A percentile compares a stretch with the other conserved stretches of the same genome.
These are phyloP conservation scores for Penstemon newberryi DNA, from an alignment of 257 asterid species.

Conservation along the genomic window DNA sequence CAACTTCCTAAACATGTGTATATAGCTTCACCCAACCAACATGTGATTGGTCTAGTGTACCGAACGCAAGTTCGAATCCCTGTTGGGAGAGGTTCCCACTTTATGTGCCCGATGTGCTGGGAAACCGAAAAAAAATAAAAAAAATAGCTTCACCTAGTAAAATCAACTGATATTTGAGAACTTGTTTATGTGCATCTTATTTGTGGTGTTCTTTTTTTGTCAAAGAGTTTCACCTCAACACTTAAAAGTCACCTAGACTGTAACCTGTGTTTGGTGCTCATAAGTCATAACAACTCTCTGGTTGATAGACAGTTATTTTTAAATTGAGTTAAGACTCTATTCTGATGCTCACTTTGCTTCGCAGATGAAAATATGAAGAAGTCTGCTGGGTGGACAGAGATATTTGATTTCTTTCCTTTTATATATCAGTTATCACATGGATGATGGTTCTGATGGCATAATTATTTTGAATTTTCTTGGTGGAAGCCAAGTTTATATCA, in stretches of 20 bases:
- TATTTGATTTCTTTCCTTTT: conserved; percentile 7
- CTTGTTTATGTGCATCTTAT: background rate
- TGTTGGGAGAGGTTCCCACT: too few species aligned
- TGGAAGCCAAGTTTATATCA: conserved; percentile 10
- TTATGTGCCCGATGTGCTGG: too few species aligned
- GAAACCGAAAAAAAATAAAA: too few species aligned
- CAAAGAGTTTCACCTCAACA: background rate
- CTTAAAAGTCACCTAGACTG: background rate
- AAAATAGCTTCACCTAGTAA: background rate
- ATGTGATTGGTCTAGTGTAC: too few species aligned
- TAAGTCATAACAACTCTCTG: background rate
- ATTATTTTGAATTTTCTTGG: conserved; percentile 11
- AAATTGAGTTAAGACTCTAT: background rate
- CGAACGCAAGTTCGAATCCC: too few species aligned
- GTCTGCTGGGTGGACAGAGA: conserved; percentile 20
- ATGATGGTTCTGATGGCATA: conserved; percentile 21
- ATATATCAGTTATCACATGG: conserved; percentile 19
- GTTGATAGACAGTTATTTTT: background rate
- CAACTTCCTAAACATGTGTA: too few species aligned
- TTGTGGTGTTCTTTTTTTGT: background rate
- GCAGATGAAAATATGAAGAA: conserved; percentile 33
- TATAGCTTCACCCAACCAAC: too few species aligned
- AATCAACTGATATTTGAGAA: background rate
- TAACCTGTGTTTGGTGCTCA: background rate
- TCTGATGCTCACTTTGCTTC: conserved; percentile 1